Base-by-base conservation (phyloP, 139 green algal genomes). In the Helicosporidium sp. region DNA sequence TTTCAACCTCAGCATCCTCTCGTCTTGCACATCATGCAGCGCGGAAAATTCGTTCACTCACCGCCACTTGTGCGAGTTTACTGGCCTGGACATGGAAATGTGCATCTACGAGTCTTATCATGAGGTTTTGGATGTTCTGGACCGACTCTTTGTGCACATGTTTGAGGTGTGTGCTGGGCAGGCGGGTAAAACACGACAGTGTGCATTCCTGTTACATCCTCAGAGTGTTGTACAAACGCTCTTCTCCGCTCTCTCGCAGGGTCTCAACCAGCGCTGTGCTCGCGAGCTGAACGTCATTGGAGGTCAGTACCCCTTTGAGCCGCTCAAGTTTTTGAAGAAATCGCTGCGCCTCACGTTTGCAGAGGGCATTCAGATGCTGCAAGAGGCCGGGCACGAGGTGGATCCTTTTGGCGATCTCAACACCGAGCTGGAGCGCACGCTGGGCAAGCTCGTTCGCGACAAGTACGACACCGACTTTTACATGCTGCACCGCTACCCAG, bases 21-120 rank as follows among this genome's bases (percentile, higher is more conserved):
- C n/a, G n/a, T n/a, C n/a, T n/a, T n/a, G n/a, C 24, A 39, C 12
- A 3, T 19, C 20, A 19, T 50, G 26, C 66, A 80, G 80, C 26
- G 87, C 87, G 10, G 87, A 98, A 65, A 82, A 93, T 28, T 89
- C 72, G 5, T 80, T 77, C 70, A 98, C 89, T 5, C 89, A 98
- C 73, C 78, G 89, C 19, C 89, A 98, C 74, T 58, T 98, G 77
- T 94, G 82, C 55, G 89, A 98, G 76, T 98, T 98, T 69, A 92
- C 73, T n/a, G 87, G 89, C 5, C 75, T 98, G 46, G 89, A 98
- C 60, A 74, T 98, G 41, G 89, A 98, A 67, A 96, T 98, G 89
- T 59, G 69, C 25, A 94, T 98, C 59, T 56, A 85, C 40, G 84
- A 98, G 68, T 80, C 91, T 56, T 98, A 96, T 72, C 77, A 77